Base-by-base conservation (phyloP, 768 basidiomycete species). In the Mycena filopes region DNA sequence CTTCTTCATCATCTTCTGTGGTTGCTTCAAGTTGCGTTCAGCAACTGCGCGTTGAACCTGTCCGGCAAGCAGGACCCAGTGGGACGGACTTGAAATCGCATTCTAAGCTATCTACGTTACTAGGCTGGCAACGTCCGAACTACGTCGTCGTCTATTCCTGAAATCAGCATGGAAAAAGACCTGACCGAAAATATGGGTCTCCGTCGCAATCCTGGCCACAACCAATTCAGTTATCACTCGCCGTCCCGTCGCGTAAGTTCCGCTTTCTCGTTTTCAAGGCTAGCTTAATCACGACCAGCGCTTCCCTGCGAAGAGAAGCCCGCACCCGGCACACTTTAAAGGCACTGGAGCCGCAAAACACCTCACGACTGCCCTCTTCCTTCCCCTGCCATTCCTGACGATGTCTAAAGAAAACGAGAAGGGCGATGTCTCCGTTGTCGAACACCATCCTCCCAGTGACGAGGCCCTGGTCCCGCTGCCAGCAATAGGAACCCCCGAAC, bases 401-500 rank as follows among this genome's bases (percentile, higher is more conserved):
- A 68, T 65, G 67, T 61, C 59, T 12, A 49, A 45, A 36, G 62
- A 64, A 29, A 65, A 53, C 33, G 62, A 55, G 43, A 63, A 50
- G 47, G 62, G 60, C 36, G 57, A 65, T 38, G 31, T 55, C 18
- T 18, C 26, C 36, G 15, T 53, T 16, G n/a, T 57, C 10, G 63
- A 61, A 18, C 20, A 60, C 36, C 55, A 60, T 29, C 48, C 31
- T 33, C 16, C 23, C 16, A 29, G 42, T 33, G 31, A 13, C 28
- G 31, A 20, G 20, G 25, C 21, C 26, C 31, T 56, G 31, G 51
- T 47, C n/a, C 12, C 59, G 8, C 25, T 68, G 40, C 67, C 62
- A 15, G 67, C 54, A 48, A 63, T 63, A 28, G 67, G 67, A 5
- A 55, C 53, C 26, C 67, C 58, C 18, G 81, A 81, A 68, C 74